A percentile compares a stretch with the other conserved stretches of the same genome.
Evolutionary conservation across 164 flowering plant species (phyloP).

Genomic region (Annona squamosa): DNA sequence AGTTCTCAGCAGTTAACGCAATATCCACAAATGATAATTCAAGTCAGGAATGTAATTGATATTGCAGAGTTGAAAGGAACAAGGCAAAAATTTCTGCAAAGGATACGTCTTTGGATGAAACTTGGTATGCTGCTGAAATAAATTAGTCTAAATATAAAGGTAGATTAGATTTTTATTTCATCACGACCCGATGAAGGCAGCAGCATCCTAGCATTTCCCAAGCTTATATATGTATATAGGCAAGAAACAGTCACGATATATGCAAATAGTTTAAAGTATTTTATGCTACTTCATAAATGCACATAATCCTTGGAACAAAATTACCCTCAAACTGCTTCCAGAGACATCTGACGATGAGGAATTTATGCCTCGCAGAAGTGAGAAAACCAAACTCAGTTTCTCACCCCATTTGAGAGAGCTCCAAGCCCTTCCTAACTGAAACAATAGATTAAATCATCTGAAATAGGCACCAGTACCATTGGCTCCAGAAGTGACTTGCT

Average conservation of each 20-base stretch:
- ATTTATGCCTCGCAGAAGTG: constrained; percentile 66
- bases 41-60: neutral
- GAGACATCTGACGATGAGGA: constrained; percentile 39
- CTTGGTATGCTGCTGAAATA: neutral
- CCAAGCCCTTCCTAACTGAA: constrained; percentile 94
- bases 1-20: neutral
- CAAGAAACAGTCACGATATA: no score
- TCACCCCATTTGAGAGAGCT: constrained; percentile 68
- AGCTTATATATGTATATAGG: no score
- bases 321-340: constrained; percentile 40
- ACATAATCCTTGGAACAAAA: constrained; percentile 1
- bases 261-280: neutral
- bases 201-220: no score
- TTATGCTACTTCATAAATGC: neutral
- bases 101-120: neutral
- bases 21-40: neutral
- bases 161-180: neutral
- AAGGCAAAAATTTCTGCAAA: neutral
- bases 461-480: neutral
- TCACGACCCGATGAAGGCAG: no score
- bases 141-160: no score
- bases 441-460: constrained; percentile 5
- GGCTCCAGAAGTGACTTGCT: neutral
- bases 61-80: neutral
- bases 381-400: constrained; percentile 45